Percentiles rank a stretch among this genome's conserved stretches.
Evolutionary conservation across 2,329 filamentous ascomycete species (phyloP).

Genomic region (Claviceps sorghi): DNA sequence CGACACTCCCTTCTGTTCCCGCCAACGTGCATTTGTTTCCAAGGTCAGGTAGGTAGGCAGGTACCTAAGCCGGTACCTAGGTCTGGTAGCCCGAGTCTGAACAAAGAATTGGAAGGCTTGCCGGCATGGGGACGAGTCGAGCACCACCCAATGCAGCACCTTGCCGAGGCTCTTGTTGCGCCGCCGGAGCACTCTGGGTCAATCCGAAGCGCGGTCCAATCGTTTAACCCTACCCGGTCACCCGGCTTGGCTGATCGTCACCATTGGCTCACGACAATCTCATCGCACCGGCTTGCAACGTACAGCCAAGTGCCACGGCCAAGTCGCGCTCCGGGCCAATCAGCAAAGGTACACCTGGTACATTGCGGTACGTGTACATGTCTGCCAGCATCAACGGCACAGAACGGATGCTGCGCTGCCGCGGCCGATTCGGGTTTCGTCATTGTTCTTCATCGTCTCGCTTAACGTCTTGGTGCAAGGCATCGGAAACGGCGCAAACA

Average conservation of each 20-base stretch:
- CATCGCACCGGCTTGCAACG: neutral
- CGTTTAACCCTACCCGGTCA: too few relatives aligned
- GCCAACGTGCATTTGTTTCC: neutral
- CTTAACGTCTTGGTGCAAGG: neutral
- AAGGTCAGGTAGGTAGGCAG: neutral
- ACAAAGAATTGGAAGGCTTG: too few relatives aligned
- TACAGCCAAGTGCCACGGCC: neutral
- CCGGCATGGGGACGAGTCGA: too few relatives aligned
- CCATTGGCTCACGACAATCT: neutral
- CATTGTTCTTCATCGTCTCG: neutral
- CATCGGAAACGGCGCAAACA: neutral
- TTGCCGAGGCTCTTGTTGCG: neutral
- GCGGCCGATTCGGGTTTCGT: too few relatives aligned
- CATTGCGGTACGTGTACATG: too few relatives aligned
- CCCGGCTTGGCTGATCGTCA: neutral
- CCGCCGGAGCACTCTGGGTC: neutral
- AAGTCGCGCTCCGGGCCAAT: neutral
- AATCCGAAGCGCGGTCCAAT: neutral
- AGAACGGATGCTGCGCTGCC: neutral
- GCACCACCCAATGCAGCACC: too few relatives aligned
- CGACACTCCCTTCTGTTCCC: too few relatives aligned
- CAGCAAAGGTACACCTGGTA: too few relatives aligned
- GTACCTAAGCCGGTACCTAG: too few relatives aligned
- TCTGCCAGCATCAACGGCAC: neutral
- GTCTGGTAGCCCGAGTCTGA: too few relatives aligned